A percentile compares a stretch with the other conserved stretches of the same genome.
Evolutionary conservation across 495 filamentous ascomycete species (phyloP).

Genomic region (Aspergillus saccharolyticus): DNA sequence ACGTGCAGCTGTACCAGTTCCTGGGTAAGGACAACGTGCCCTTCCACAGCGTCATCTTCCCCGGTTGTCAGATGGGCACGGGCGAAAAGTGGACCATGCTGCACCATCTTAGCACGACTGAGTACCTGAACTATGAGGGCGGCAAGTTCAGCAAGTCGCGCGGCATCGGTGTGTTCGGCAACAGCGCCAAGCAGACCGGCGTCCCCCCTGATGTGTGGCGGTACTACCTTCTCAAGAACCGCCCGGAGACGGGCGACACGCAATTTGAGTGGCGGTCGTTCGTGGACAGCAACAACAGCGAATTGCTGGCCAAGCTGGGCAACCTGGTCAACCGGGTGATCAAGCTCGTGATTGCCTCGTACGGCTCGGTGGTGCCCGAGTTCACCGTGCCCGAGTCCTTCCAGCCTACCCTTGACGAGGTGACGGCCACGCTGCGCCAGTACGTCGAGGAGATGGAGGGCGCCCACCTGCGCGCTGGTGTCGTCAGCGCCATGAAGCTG

Average conservation of each 20-base stretch:
- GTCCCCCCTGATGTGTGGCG: constrained; percentile 83
- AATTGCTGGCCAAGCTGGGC: constrained; percentile 83
- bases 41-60: constrained; percentile 91
- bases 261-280: constrained; percentile 89
- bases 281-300: constrained; percentile 81
- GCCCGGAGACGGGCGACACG: constrained; percentile 83
- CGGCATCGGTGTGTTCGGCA: constrained; percentile 18
- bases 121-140: constrained; percentile 94
- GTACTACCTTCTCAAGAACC: constrained; percentile 83
- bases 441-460: constrained; percentile 70
- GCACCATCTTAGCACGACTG: constrained; percentile 82
- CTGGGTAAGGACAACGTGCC: constrained; percentile 97
- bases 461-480: constrained; percentile 69
- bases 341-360: constrained; percentile 80
- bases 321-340: constrained; percentile 92
- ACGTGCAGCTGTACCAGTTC: constrained; percentile 93
- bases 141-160: constrained; percentile 73
- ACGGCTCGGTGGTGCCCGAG: constrained; percentile 65
- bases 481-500: constrained; percentile 65
- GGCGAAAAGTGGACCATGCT: constrained; percentile 85
- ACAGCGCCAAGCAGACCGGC: constrained; percentile 83
- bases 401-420: constrained; percentile 45
- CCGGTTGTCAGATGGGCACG: constrained; percentile 79
- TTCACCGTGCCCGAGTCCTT: constrained; percentile 45
- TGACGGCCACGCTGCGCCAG: constrained; percentile 57